Evolutionary conservation across 257 asterid genomes (phyloP), one percentile per base, ranked within the genome.

Genomic region (Solanum microdontum): DNA sequence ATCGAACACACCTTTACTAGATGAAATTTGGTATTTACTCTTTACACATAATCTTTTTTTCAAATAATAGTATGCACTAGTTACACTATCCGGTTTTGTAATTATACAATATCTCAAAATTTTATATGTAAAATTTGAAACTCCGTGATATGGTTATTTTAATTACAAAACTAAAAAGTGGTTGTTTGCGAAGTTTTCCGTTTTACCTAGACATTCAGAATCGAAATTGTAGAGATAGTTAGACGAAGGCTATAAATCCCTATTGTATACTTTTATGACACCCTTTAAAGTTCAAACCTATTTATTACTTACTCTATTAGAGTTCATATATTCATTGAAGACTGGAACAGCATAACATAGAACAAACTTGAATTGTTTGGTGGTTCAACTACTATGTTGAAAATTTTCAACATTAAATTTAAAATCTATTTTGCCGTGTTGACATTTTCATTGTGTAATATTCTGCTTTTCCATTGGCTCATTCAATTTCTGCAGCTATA

Each of bases 381-480:
- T 21, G 58, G 83, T 37, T 76, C 83, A 76, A 37, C 83, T 23
- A 37, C 58, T 11, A 23, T n/a, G 33, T 21, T 68, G n/a, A 70
- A 70, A 7, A 30, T 1, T 70, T 70, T 72, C 79, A 32, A 12
- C 32, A 11, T 75, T 23, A 39, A 11, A 76, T 76, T 76, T 76
- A 76, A 76, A 76, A 90, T 90, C 58, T 90, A 34, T 40, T 84
- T 64, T 58, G 8, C 24, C 37, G 37, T 79, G 84, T 79, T 79
- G 84, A 43, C 84, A 79, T 77, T 43, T 79, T 79, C 34, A 43
- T 43, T 79, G 8, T 40, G 62, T 79, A 79, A 24, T 79, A 43
- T 79, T 79, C 84, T 43, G 37, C 8, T 40, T 79, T 43, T 13
- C 64, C 37, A 43, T 43, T 43, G 64, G 36, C 39, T 43, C 15